Percentiles rank a stretch among this genome's conserved stretches.
phyloP scores from a whole-genome alignment of 2,329 filamentous ascomycete genomes.

The Coniochaeta ligniaria region DNA sequence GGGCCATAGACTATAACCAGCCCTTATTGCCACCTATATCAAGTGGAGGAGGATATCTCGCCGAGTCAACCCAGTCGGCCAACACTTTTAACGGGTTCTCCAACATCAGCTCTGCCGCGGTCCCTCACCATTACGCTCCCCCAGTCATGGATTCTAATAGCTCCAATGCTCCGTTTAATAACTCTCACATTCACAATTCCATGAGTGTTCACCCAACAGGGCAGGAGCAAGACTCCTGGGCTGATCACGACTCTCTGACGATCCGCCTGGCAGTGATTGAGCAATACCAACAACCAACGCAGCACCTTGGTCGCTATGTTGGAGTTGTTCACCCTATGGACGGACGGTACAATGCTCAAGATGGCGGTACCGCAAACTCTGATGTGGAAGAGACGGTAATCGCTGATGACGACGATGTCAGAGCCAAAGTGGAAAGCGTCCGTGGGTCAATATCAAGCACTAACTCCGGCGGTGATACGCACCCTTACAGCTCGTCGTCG shows the following conservation, averaged over 20 bases:
- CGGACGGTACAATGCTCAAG: not conserved
- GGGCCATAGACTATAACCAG: not conserved
- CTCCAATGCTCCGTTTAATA: not conserved
- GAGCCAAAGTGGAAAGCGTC: not conserved
- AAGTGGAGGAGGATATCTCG: not conserved
- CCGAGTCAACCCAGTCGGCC: not conserved
- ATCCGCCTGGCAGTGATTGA: not conserved
- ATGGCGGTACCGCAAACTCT: not conserved
- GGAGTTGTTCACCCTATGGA: not conserved
- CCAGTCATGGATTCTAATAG: not conserved
- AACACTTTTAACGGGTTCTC: no score
- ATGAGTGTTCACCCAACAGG: not conserved
- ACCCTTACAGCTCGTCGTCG: not conserved
- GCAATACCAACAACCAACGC: not conserved
- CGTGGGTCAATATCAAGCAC: not conserved
- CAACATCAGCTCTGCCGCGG: not conserved
- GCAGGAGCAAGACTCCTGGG: not conserved
- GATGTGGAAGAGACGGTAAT: not conserved
- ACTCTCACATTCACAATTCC: not conserved
- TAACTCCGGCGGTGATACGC: not conserved
- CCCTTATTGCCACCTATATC: not conserved
- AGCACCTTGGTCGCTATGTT: not conserved
- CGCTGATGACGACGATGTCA: not conserved
- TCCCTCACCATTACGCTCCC: not conserved
- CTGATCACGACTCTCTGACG: not conserved